Conservation (phyloP, 495 filamentous ascomycete species). For the Neurospora sp. region DNA sequence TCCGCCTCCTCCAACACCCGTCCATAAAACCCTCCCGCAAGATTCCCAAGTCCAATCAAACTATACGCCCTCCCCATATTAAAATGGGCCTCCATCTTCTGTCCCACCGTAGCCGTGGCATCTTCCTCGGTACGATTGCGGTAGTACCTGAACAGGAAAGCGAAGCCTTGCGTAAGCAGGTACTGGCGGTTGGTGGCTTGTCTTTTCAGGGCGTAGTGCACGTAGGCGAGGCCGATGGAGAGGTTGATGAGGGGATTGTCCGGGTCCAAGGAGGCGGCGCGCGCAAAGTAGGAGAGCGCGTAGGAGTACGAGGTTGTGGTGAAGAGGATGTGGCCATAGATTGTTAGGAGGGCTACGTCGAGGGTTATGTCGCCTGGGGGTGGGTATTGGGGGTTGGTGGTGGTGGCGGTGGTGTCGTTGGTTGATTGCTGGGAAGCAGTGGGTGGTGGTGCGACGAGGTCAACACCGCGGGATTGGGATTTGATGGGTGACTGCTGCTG, state of each 20-base stretch:
- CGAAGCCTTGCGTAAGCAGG: constrained; percentile 70
- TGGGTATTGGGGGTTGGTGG: constrained; percentile 13
- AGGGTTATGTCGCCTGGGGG: constrained; percentile 24
- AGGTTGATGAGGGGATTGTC: constrained; percentile 69
- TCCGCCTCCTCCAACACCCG: constrained; percentile 20
- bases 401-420: constrained; percentile 7
- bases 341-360: constrained; percentile 60
- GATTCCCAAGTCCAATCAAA: constrained; percentile 62
- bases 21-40: constrained; percentile 70
- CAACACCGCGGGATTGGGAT: background rate
- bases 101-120: constrained; percentile 7
- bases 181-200: constrained; percentile 85
- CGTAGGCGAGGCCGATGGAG: constrained; percentile 59
- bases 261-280: constrained; percentile 71
- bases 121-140: constrained; percentile 32
- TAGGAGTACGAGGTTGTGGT: constrained; percentile 66
- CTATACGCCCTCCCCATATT: constrained; percentile 80
- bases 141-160: constrained; percentile 73
- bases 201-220: constrained; percentile 78
- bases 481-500: background rate
- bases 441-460: background rate
- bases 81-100: constrained; percentile 63
- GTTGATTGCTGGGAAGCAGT: constrained; percentile 2
- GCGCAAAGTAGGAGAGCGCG: constrained; percentile 81
- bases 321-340: constrained; percentile 83